phyloP scores from a whole-genome alignment of 768 basidiomycete genomes.

The Amyloporia xantha region DNA sequence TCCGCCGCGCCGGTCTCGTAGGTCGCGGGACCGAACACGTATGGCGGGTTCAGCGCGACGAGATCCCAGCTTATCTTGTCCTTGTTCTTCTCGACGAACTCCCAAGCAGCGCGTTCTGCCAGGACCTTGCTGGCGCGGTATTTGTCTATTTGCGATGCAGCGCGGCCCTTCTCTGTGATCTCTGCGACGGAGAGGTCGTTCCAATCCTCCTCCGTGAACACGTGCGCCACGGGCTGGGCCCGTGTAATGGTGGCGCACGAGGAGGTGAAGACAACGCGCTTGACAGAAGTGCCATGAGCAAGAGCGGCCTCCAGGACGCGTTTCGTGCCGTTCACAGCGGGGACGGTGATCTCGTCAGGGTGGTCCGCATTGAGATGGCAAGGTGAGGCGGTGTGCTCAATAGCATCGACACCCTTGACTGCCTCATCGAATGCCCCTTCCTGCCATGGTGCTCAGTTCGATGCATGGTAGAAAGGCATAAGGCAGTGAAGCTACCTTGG shows the following conservation, averaged over 20 bases:
- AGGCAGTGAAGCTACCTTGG: constrained; percentile 33
- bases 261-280: constrained; percentile 58
- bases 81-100: constrained; percentile 38
- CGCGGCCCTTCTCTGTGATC: constrained; percentile 42
- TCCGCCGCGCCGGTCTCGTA: constrained; percentile 29
- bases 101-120: constrained; percentile 56
- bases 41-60: constrained; percentile 48
- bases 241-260: constrained; percentile 45
- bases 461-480: too few relatives aligned
- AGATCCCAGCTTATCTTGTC: constrained; percentile 42
- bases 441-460: constrained; percentile 28
- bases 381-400: constrained; percentile 66
- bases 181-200: constrained; percentile 41
- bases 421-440: constrained; percentile 73
- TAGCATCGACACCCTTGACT: constrained; percentile 67
- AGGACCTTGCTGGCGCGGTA: constrained; percentile 55
- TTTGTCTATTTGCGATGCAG: constrained; percentile 32
- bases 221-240: constrained; percentile 21
- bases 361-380: constrained; percentile 41
- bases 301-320: constrained; percentile 53
- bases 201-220: constrained; percentile 54
- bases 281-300: constrained; percentile 38
- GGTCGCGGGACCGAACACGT: constrained; percentile 18
- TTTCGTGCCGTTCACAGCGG: constrained; percentile 67
- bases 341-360: constrained; percentile 49